Conservation (phyloP, 139 green algal species). For the Volvox reticuliferus region DNA sequence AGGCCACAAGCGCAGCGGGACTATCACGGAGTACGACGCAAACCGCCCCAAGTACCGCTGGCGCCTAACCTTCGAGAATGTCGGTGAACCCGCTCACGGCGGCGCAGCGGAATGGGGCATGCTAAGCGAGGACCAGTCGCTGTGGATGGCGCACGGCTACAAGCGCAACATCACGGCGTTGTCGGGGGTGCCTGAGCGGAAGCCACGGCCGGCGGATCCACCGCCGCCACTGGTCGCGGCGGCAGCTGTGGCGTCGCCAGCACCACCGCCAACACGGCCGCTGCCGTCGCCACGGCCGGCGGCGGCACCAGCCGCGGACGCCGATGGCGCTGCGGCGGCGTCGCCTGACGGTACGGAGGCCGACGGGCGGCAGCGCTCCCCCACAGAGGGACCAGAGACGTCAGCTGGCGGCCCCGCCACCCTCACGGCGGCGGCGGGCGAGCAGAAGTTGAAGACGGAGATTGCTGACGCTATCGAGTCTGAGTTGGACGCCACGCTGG, state of each 20-base stretch:
- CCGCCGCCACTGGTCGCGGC: neutral
- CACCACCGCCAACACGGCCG: too few species aligned
- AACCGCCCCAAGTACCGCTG: slow-evolving; percentile 49
- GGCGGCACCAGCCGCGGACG: neutral
- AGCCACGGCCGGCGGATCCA: slow-evolving; percentile 1
- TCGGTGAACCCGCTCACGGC: slow-evolving; percentile 37
- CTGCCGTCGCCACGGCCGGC: neutral
- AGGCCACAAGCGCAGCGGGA: slow-evolving; percentile 34
- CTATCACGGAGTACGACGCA: slow-evolving; percentile 43
- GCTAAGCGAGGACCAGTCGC: slow-evolving; percentile 29
- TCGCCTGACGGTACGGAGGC: neutral
- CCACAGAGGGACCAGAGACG: neutral
- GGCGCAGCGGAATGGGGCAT: slow-evolving; percentile 42
- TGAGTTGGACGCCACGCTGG: slow-evolving; percentile 13
- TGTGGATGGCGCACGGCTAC: slow-evolving; percentile 47
- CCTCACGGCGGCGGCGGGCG: neutral
- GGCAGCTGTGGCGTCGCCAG: neutral
- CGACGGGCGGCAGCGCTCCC: neutral
- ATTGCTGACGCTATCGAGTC: neutral
- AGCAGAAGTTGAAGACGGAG: neutral
- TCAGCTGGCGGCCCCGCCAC: neutral
- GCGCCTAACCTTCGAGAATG: slow-evolving; percentile 30
- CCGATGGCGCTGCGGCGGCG: neutral
- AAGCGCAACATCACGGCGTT: slow-evolving; percentile 45
- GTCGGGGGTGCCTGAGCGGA: slow-evolving; percentile 34